phyloP scores from a whole-genome alignment of 768 basidiomycete species.

The Suillus decipiens region DNA sequence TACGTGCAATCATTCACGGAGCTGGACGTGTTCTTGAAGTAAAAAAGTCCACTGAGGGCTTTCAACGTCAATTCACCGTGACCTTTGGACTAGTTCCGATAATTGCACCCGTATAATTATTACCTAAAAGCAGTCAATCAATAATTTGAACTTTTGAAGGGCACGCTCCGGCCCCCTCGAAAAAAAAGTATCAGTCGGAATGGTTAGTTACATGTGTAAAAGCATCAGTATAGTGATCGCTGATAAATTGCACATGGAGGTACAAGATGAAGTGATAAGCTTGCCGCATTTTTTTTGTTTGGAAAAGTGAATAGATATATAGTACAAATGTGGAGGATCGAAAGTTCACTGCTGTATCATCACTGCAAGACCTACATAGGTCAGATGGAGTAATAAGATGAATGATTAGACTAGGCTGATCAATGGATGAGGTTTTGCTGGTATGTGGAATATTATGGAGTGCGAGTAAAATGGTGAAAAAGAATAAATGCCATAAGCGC shows the following conservation, averaged over 20 bases:
- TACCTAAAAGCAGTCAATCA: constrained; percentile 3
- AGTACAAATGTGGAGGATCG: background rate
- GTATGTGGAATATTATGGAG: constrained; percentile 31
- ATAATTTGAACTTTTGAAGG: background rate
- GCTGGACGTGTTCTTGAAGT: constrained; percentile 3
- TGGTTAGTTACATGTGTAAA: constrained; percentile 1
- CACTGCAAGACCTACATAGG: constrained; percentile 14
- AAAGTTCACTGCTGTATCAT: background rate
- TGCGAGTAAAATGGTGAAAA: constrained; percentile 20
- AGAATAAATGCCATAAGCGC: constrained; percentile 13
- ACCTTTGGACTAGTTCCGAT: background rate
- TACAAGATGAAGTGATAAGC: background rate
- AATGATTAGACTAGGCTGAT: constrained; percentile 30
- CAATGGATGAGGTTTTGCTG: constrained; percentile 21
- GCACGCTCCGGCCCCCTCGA: background rate
- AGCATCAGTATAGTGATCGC: background rate
- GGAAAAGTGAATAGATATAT: background rate
- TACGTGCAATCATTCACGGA: constrained; percentile 36
- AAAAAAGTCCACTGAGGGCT: background rate
- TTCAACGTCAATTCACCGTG: too few species aligned
- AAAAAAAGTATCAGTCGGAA: background rate
- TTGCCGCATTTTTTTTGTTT: background rate
- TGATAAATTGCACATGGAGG: background rate
- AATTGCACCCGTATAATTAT: constrained; percentile 7
- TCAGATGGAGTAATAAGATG: constrained; percentile 27